These are phyloP conservation scores for Radiomyces spectabilis DNA, from an alignment of 192 early-diverging fungal species.

Conservation along the genomic window DNA sequence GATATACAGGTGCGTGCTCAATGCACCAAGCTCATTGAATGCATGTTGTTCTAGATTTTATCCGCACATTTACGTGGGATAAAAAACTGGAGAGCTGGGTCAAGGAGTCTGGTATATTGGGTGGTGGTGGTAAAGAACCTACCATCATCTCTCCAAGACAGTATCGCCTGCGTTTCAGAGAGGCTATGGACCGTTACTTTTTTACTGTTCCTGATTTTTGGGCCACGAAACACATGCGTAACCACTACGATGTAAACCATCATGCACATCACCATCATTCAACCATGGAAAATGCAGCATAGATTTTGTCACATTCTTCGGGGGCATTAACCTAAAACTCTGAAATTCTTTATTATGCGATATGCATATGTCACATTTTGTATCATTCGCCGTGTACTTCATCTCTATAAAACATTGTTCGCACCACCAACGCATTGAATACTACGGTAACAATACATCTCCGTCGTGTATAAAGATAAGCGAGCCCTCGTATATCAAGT, in stretches of 20 bases:
- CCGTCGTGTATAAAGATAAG: no score
- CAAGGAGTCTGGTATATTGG: slow-evolving; percentile 86
- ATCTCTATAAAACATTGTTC: no score
- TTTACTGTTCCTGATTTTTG: slow-evolving; percentile 72
- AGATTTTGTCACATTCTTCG: no score
- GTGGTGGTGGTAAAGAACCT: slow-evolving; percentile 84
- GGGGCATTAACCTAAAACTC: no score
- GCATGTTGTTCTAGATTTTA: slow-evolving; percentile 75
- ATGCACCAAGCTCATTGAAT: neutral
- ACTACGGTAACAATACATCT: no score
- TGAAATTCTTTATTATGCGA: no score
- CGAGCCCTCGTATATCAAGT: no score
- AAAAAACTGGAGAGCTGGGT: slow-evolving; percentile 98
- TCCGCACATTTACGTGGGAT: slow-evolving; percentile 97
- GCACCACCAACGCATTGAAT: no score
- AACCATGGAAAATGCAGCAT: no score
- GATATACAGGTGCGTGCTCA: no score
- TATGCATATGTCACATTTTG: no score
- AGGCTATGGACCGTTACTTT: slow-evolving; percentile 90
- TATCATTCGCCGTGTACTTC: no score
- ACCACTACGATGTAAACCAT: neutral
- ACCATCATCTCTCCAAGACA: slow-evolving; percentile 96
- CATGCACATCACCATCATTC: slow-evolving; percentile 4
- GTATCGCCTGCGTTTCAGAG: slow-evolving; percentile 88
- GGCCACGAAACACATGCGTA: slow-evolving; percentile 11